Conservation (phyloP, 345 rosid genomes). For the Hibiscus trionum region DNA sequence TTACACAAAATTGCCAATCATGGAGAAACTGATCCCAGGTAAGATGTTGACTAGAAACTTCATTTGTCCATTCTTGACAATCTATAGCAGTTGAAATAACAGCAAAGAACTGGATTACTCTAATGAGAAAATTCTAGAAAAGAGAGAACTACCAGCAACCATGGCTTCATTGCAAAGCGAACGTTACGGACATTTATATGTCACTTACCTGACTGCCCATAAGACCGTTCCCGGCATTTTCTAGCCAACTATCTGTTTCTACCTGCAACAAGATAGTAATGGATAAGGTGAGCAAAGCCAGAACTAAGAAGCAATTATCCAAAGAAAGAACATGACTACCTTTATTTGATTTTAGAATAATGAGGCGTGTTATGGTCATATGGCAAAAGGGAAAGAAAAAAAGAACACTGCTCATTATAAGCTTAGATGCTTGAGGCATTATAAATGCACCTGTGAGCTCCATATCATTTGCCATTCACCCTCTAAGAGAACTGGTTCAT, state of each 20-base stretch:
- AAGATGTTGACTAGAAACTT: conserved; percentile 66
- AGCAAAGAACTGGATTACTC: conserved; percentile 1
- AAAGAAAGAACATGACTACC: background rate
- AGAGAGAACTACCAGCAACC: background rate
- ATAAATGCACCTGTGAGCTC: conserved; percentile 75
- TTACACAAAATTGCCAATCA: conserved; percentile 67
- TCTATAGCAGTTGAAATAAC: conserved; percentile 27
- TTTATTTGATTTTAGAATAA: background rate
- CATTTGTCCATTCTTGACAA: conserved; percentile 50
- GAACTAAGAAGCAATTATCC: background rate
- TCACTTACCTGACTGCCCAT: conserved; percentile 78
- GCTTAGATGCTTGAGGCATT: background rate
- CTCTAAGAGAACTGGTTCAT: conserved; percentile 52
- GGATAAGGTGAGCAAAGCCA: background rate
- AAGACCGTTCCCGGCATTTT: conserved; percentile 87
- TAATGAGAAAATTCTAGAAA: background rate
- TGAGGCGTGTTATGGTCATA: background rate
- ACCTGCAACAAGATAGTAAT: conserved; percentile 30
- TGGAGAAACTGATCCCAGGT: conserved; percentile 77
- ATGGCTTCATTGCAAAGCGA: background rate
- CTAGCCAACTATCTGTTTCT: conserved; percentile 93
- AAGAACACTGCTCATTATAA: background rate
- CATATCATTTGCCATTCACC: conserved; percentile 98
- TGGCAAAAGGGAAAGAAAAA: background rate
- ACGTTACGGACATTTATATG: background rate